Evolutionary conservation across 2,329 filamentous ascomycete genomes (phyloP).

Genomic region (Drechmeria coniospora): DNA sequence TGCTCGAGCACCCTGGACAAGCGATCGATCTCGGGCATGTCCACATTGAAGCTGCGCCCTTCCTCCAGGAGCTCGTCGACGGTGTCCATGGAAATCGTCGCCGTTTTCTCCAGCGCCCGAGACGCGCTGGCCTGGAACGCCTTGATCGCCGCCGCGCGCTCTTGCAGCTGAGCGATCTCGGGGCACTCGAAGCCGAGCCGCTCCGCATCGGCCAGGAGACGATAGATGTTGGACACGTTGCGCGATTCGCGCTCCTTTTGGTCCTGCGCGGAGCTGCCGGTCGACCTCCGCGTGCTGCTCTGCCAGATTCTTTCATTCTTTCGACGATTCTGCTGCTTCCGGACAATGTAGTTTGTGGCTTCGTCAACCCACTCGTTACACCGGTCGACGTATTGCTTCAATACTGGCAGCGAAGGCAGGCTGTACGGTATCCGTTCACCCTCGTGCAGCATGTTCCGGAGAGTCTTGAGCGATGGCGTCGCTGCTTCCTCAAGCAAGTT

Average conservation of each 20-base stretch:
- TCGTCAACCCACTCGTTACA: conserved; percentile 98
- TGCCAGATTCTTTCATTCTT: conserved; percentile 87
- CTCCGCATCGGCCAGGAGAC: conserved; percentile 69
- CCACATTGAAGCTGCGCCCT: conserved; percentile 77
- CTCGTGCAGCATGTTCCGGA: conserved; percentile 74
- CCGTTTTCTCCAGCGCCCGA: conserved; percentile 50
- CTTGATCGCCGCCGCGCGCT: conserved; percentile 72
- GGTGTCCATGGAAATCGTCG: conserved; percentile 49
- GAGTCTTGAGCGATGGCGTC: conserved; percentile 69
- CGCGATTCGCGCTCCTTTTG: conserved; percentile 74
- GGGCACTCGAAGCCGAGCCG: conserved; percentile 84
- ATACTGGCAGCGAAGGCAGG: conserved; percentile 63
- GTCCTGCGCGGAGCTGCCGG: conserved; percentile 40
- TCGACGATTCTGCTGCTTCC: conserved; percentile 92
- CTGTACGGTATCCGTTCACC: conserved; percentile 93
- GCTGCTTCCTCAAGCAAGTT: conserved; percentile 70
- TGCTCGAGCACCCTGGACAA: conserved; percentile 70
- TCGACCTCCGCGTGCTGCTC: conserved; percentile 54
- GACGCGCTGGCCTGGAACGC: conserved; percentile 68
- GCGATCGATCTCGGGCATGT: conserved; percentile 74
- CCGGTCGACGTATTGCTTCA: conserved; percentile 82
- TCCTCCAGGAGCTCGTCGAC: conserved; percentile 85
- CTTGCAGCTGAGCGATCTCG: conserved; percentile 72
- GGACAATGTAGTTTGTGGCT: conserved; percentile 86
- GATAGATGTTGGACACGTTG: conserved; percentile 76